Evolutionary conservation across 768 basidiomycete genomes (phyloP).

Genomic region (Russula lepida): DNA sequence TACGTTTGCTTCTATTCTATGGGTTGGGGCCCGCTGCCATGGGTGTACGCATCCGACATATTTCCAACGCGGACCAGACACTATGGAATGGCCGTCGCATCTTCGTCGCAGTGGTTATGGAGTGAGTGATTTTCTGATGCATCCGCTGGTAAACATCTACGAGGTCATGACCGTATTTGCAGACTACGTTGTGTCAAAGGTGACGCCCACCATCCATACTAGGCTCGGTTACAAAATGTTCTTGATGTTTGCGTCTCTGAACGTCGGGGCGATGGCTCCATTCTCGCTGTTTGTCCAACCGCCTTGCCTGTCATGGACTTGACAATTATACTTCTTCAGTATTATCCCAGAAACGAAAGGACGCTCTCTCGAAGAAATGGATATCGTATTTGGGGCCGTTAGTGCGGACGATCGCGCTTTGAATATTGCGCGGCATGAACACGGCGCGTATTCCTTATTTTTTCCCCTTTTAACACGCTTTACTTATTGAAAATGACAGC

Average conservation of each 20-base stretch:
- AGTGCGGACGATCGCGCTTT: slow-evolving; percentile 44
- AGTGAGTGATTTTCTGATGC: slow-evolving; percentile 38
- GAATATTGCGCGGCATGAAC: slow-evolving; percentile 42
- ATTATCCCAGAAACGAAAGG: slow-evolving; percentile 37
- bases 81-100: slow-evolving; percentile 68
- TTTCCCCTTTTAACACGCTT: background rate
- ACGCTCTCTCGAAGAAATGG: slow-evolving; percentile 44
- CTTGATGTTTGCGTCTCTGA: slow-evolving; percentile 68
- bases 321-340: slow-evolving; percentile 16
- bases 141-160: background rate
- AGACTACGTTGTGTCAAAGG: slow-evolving; percentile 69
- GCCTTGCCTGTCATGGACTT: background rate
- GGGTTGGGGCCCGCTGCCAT: slow-evolving; percentile 72
- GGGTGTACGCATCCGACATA: slow-evolving; percentile 65
- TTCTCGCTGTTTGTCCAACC: slow-evolving; percentile 48
- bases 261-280: slow-evolving; percentile 58
- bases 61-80: slow-evolving; percentile 81
- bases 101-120: slow-evolving; percentile 77
- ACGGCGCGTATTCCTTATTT: slow-evolving; percentile 21
- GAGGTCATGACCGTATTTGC: background rate
- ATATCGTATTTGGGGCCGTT: slow-evolving; percentile 51
- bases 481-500: background rate
- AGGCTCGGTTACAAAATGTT: slow-evolving; percentile 66
- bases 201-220: slow-evolving; percentile 55
- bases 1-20: slow-evolving; percentile 85